Evolutionary conservation across 2,329 filamentous ascomycete species (phyloP).

Genomic region (Colletotrichum eremochloae): DNA sequence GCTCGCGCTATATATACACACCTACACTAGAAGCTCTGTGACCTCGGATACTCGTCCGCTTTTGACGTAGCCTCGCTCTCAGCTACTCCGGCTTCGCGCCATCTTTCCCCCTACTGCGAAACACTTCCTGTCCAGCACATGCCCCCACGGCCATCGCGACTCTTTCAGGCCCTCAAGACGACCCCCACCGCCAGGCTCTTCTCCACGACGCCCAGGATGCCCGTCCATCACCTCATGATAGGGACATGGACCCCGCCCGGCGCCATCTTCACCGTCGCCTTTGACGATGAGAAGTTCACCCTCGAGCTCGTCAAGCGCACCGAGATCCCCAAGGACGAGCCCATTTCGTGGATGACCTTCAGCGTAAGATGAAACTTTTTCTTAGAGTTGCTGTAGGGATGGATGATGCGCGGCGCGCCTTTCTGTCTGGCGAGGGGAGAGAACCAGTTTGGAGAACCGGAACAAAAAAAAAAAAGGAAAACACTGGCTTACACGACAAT

Average conservation of each 20-base stretch:
- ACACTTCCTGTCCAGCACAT: slow-evolving; percentile 12
- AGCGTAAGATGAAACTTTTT: slow-evolving; percentile 70
- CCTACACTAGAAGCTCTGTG: background rate
- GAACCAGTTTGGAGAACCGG: background rate
- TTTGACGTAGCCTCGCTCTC: slow-evolving; percentile 17
- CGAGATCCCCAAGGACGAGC: slow-evolving; percentile 84
- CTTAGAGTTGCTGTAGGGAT: background rate
- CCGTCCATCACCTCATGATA: slow-evolving; percentile 88
- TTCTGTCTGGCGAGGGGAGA: background rate
- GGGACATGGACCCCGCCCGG: slow-evolving; percentile 93
- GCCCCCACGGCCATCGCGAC: slow-evolving; percentile 24
- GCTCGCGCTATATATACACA: background rate
- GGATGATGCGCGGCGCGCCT: background rate
- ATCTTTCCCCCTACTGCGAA: background rate
- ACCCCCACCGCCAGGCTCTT: slow-evolving; percentile 3
- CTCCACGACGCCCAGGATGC: slow-evolving; percentile 66
- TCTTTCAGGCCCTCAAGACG: slow-evolving; percentile 2
- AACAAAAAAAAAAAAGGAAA: background rate
- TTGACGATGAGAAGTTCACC: slow-evolving; percentile 84
- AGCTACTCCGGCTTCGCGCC: slow-evolving; percentile 13
- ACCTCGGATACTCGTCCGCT: slow-evolving; percentile 2
- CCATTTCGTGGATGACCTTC: slow-evolving; percentile 95
- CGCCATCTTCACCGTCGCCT: slow-evolving; percentile 89
- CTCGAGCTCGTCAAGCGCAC: slow-evolving; percentile 84
- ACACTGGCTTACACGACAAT: slow-evolving; percentile 42